Evolutionary conservation across 345 rosid species (phyloP).

Genomic region (rapeseed (Brassica napus)): DNA sequence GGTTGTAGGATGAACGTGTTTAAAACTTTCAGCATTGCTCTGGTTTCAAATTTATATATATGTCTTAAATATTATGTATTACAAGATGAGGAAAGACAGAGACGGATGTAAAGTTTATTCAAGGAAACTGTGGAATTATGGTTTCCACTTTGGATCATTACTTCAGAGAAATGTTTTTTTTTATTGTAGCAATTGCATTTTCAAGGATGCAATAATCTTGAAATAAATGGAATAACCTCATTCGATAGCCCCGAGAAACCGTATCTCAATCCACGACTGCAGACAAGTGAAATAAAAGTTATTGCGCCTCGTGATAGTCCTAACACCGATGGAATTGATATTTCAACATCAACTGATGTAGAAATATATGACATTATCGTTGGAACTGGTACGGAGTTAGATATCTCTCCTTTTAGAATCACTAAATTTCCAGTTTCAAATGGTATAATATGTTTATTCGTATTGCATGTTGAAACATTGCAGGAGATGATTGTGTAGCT

Average conservation of each 20-base stretch:
- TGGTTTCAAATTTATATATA: no score
- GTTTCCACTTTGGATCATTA: no score
- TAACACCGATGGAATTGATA: constrained; percentile 62
- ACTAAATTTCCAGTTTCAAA: background rate
- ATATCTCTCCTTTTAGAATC: background rate
- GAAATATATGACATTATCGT: constrained; percentile 34
- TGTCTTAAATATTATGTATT: no score
- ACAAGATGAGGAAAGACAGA: no score
- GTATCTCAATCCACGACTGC: constrained; percentile 36
- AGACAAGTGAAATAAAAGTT: constrained; percentile 33
- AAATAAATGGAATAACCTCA: constrained; percentile 39
- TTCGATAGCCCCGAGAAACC: constrained; percentile 43
- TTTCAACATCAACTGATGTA: constrained; percentile 37
- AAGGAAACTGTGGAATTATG: no score
- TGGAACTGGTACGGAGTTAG: constrained; percentile 45
- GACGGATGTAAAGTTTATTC: no score
- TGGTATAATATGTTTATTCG: background rate
- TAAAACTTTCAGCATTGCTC: no score
- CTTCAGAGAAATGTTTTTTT: no score
- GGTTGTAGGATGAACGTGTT: no score
- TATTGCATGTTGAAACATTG: background rate
- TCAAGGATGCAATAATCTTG: constrained; percentile 24
- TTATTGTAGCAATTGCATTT: constrained; percentile 38
- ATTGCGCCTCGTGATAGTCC: constrained; percentile 52
- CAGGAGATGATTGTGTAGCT: constrained; percentile 67